Evolutionary conservation across 176 grass and related monocot species (phyloP).

Genomic region (Rhynchospora pubera): DNA sequence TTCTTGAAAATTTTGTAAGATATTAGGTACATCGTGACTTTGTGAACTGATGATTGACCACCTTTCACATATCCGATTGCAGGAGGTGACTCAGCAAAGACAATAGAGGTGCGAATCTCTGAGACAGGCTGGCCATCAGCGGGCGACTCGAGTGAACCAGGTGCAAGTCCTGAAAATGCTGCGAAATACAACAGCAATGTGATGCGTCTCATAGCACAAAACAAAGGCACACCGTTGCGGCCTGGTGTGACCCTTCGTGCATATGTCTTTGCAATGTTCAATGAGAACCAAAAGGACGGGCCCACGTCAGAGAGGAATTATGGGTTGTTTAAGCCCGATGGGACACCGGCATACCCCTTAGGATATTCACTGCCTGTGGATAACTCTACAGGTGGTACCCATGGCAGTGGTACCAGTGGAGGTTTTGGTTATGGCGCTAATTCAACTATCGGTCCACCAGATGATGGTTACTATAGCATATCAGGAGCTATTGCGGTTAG

Average conservation of each 20-base stretch:
- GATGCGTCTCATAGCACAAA: conserved; percentile 40
- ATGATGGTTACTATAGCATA: conserved; percentile 56
- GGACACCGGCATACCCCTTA: conserved; percentile 50
- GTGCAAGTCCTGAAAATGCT: conserved; percentile 40
- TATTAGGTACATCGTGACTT: background rate
- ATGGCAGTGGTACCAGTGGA: background rate
- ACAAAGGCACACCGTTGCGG: conserved; percentile 68
- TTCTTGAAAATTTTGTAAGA: background rate
- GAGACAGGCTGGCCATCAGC: conserved; percentile 75
- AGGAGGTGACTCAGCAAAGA: conserved; percentile 20
- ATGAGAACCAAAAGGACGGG: conserved; percentile 69
- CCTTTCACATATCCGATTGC: background rate
- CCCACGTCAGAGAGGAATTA: conserved; percentile 69
- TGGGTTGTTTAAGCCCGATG: conserved; percentile 54
- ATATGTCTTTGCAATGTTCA: conserved; percentile 76
- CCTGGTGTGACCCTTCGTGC: conserved; percentile 36
- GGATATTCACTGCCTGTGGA: conserved; percentile 29
- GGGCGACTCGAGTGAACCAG: conserved; percentile 42
- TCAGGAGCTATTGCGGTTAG: conserved; percentile 23
- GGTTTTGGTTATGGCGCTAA: conserved; percentile 5
- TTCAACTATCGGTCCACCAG: background rate
- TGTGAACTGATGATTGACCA: background rate
- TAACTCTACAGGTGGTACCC: conserved; percentile 4
- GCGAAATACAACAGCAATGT: conserved; percentile 62
- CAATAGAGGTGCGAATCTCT: conserved; percentile 56